Evolutionary conservation across 768 basidiomycete species (phyloP).

Genomic region (Termitomyces sp.): DNA sequence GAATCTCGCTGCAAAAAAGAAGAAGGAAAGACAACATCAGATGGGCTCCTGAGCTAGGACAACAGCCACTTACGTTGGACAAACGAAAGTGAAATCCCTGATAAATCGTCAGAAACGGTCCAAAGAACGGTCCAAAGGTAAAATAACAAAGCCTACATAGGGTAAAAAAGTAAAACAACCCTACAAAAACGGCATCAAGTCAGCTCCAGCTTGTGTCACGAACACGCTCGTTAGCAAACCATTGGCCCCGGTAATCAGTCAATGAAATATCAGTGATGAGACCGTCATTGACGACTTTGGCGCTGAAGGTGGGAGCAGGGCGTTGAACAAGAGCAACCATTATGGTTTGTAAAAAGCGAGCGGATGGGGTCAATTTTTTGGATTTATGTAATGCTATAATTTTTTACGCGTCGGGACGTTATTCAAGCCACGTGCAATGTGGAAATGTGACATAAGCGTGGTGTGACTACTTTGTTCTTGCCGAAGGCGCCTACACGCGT

Average conservation of each 20-base stretch:
- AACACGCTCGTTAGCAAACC: slow-evolving; percentile 39
- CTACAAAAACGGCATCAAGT: slow-evolving; percentile 31
- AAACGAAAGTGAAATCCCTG: slow-evolving; percentile 87
- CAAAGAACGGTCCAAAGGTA: background rate
- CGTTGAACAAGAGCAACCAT: slow-evolving; percentile 73
- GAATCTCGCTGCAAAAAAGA: slow-evolving; percentile 55
- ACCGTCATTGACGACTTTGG: slow-evolving; percentile 70
- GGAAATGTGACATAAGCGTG: background rate
- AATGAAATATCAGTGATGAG: slow-evolving; percentile 76
- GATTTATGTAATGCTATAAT: slow-evolving; percentile 8
- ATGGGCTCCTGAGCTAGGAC: background rate
- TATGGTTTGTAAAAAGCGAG: background rate
- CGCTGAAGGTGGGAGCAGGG: slow-evolving; percentile 79
- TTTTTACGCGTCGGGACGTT: slow-evolving; percentile 18
- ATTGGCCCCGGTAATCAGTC: slow-evolving; percentile 72
- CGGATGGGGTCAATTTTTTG: background rate
- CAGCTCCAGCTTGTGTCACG: slow-evolving; percentile 1
- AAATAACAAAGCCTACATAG: slow-evolving; percentile 53
- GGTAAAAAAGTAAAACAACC: slow-evolving; percentile 95
- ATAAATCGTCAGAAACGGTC: background rate
- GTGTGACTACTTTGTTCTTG: background rate
- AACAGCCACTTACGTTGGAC: slow-evolving; percentile 60
- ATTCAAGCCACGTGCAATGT: background rate
- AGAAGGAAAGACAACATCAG: background rate
- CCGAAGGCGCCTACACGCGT: background rate